A percentile compares a stretch with the other conserved stretches of the same genome.
phyloP scores from a whole-genome alignment of 2,329 filamentous ascomycete species.

The Fusarium sp. region DNA sequence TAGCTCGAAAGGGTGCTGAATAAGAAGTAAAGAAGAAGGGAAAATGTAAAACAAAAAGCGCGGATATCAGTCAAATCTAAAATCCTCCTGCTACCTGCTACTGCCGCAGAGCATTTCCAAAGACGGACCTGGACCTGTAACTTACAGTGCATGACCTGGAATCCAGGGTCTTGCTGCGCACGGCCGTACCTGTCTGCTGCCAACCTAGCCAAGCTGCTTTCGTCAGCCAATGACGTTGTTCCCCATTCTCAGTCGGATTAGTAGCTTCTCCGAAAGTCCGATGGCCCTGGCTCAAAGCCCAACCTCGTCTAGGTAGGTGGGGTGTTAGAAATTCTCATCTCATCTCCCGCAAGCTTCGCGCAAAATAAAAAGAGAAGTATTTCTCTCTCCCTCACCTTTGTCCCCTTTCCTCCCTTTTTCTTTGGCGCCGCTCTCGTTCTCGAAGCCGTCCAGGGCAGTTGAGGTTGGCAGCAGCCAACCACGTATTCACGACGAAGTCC shows the following conservation, averaged over 20 bases:
- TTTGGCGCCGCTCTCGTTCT: slow-evolving; percentile 40
- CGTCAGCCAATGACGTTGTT: slow-evolving; percentile 45
- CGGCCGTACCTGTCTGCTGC: slow-evolving; percentile 21
- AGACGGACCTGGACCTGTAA: slow-evolving; percentile 27
- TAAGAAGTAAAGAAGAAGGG: slow-evolving; percentile 16
- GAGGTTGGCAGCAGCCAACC: slow-evolving; percentile 58
- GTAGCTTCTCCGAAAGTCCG: slow-evolving; percentile 19
- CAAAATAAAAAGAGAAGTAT: slow-evolving; percentile 43
- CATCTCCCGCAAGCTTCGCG: slow-evolving; percentile 43
- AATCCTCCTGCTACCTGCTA: slow-evolving; percentile 12
- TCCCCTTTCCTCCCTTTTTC: slow-evolving; percentile 24
- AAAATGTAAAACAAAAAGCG: slow-evolving; percentile 19
- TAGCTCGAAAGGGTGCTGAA: slow-evolving; percentile 16
- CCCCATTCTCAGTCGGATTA: slow-evolving; percentile 25
- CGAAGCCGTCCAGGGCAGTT: slow-evolving; percentile 46
- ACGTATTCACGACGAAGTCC: slow-evolving; percentile 57
- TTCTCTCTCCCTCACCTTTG: slow-evolving; percentile 24
- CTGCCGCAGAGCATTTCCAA: slow-evolving; percentile 13
- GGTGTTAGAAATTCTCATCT: slow-evolving; percentile 49
- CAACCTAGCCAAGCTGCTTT: slow-evolving; percentile 32
- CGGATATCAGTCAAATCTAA: slow-evolving; percentile 24
- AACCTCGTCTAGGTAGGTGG: slow-evolving; percentile 45
- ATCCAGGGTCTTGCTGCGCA: slow-evolving; percentile 34
- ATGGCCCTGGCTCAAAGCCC: slow-evolving; percentile 34
- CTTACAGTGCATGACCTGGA: slow-evolving; percentile 19